These are phyloP conservation scores for Pseudogymnoascus sp. DNA, from an alignment of 2,329 filamentous ascomycete species.

Conservation along the genomic window DNA sequence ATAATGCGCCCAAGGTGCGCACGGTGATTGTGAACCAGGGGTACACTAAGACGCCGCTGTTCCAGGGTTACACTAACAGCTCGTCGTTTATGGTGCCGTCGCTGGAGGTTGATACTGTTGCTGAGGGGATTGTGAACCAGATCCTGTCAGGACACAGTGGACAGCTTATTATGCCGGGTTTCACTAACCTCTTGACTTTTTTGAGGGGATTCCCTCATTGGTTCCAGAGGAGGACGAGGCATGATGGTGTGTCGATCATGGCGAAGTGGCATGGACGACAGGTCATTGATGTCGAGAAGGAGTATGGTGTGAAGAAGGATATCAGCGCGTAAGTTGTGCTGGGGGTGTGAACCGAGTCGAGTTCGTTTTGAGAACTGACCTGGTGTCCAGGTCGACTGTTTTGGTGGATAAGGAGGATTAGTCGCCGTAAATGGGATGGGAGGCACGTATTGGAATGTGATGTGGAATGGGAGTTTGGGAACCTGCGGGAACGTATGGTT, in stretches of 20 bases:
- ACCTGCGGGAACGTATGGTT: not conserved
- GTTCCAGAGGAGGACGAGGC: constrained; percentile 47
- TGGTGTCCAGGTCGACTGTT: not conserved
- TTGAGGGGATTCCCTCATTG: constrained; percentile 52
- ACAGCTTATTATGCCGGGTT: constrained; percentile 45
- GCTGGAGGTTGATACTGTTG: constrained; percentile 53
- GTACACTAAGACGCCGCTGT: constrained; percentile 53
- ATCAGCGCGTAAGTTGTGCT: constrained; percentile 19
- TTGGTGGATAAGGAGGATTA: constrained; percentile 1
- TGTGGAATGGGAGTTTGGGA: constrained; percentile 5
- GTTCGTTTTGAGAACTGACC: not conserved
- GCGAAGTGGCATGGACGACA: constrained; percentile 25
- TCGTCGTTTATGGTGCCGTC: constrained; percentile 43
- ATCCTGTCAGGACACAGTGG: constrained; percentile 48
- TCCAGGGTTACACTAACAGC: constrained; percentile 45
- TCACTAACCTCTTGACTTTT: constrained; percentile 33
- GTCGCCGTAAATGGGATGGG: not conserved
- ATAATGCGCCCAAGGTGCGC: constrained; percentile 54
- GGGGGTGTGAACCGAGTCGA: not conserved
- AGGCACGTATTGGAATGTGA: not conserved
- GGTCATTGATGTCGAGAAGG: constrained; percentile 25
- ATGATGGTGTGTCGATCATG: constrained; percentile 26
- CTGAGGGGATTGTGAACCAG: constrained; percentile 52
- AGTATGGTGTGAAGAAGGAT: constrained; percentile 18
- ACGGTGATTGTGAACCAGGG: constrained; percentile 58